These are phyloP conservation scores for Tulasnella sp. DNA, from an alignment of 768 basidiomycete species.

Conservation along the genomic window DNA sequence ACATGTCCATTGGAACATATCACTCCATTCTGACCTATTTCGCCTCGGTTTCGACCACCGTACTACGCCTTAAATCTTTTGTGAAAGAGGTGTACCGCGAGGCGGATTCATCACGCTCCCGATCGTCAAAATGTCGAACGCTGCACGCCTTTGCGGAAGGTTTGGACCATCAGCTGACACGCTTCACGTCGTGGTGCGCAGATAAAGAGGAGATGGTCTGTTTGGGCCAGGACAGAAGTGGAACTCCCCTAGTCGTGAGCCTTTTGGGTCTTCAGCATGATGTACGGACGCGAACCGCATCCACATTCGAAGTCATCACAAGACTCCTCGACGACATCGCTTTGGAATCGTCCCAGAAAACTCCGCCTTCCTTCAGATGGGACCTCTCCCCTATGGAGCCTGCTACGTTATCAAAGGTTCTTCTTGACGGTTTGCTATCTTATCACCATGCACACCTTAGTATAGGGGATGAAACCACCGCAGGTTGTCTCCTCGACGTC, in stretches of 20 bases:
- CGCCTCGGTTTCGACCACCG: constrained; percentile 44
- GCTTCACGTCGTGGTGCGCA: constrained; percentile 62
- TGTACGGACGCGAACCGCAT: constrained; percentile 43
- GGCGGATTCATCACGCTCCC: constrained; percentile 29
- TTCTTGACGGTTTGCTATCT: constrained; percentile 54
- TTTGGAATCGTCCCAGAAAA: constrained; percentile 23
- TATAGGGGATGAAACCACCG: constrained; percentile 43
- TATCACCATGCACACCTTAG: constrained; percentile 47
- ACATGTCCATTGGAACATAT: constrained; percentile 56
- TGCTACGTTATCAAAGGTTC: constrained; percentile 41
- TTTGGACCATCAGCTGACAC: constrained; percentile 44
- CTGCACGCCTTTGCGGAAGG: constrained; percentile 79
- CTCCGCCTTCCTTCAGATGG: constrained; percentile 17
- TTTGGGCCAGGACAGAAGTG: constrained; percentile 41
- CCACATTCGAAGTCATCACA: constrained; percentile 47
- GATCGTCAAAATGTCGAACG: constrained; percentile 28
- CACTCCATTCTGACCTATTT: constrained; percentile 51
- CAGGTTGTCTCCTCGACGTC: constrained; percentile 47
- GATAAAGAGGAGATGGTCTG: constrained; percentile 54
- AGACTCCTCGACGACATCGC: constrained; percentile 21
- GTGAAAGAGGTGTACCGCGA: constrained; percentile 26
- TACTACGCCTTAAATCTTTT: constrained; percentile 55
- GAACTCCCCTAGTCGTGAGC: constrained; percentile 43
- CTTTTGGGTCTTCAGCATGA: constrained; percentile 54
- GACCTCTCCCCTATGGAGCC: constrained; percentile 36